These are phyloP conservation scores for Termitomyces sp. DNA, from an alignment of 1,284 basidiomycete genomes.

Conservation along the genomic window DNA sequence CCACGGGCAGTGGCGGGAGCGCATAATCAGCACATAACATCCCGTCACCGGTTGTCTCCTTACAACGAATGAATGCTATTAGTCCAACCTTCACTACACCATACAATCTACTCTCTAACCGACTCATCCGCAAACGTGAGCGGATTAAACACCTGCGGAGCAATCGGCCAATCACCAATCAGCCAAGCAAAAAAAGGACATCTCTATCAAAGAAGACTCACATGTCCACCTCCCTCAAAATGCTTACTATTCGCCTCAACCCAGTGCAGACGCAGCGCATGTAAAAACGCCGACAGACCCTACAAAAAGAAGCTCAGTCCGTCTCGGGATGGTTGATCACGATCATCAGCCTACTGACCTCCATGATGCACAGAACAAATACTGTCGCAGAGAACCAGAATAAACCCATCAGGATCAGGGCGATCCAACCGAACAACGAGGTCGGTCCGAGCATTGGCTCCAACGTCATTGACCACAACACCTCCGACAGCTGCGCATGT, in stretches of 20 bases:
- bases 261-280: conserved; percentile 96
- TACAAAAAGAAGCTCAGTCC: conserved; percentile 23
- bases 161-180: conserved; percentile 25
- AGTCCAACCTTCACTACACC: not conserved
- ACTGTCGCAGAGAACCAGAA: conserved; percentile 86
- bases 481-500: conserved; percentile 96
- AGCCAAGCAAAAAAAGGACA: conserved; percentile 14
- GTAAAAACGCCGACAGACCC: conserved; percentile 93
- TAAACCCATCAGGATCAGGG: conserved; percentile 59
- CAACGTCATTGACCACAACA: conserved; percentile 87
- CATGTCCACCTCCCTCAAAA: conserved; percentile 87
- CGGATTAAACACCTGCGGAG: conserved; percentile 56
- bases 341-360: conserved; percentile 51
- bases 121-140: conserved; percentile 53
- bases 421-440: conserved; percentile 55
- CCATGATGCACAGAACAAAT: conserved; percentile 84
- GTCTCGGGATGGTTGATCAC: conserved; percentile 4
- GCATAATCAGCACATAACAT: not conserved
- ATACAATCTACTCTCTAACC: conserved; percentile 33
- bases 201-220: conserved; percentile 38
- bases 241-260: conserved; percentile 98
- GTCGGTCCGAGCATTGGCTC: conserved; percentile 50
- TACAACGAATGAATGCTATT: not conserved
- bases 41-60: not conserved
- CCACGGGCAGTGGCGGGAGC: not conserved